Base-by-base conservation (phyloP, 192 early-diverging fungal genomes). In the Chytriomyces sp. region DNA sequence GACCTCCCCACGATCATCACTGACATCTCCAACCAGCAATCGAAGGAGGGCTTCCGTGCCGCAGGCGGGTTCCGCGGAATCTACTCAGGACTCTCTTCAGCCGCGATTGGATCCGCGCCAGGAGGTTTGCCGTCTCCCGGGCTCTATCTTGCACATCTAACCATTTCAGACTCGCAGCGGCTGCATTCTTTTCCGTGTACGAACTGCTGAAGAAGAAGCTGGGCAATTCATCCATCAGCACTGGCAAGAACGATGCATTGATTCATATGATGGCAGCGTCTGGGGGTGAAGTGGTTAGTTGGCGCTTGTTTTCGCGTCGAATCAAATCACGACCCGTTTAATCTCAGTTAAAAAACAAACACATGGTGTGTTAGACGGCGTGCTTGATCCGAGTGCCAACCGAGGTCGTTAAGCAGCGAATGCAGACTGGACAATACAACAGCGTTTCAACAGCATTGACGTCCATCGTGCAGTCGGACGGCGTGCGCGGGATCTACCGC, bases 341-440 rank as follows among this genome's bases (percentile, higher is more conserved):
- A 48, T 53, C 67, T 45, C 70, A 57, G 20, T 43, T 81, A 35
- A 46, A 35, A 46, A 35, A 49, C 53, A 20, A 47, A 46, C 45
- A 46, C 24, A 48, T 44, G 45, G 7, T 63, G 8, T n/a, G 45
- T 20, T 69, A 93, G 93, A 83, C 90, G 7, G 97, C 97, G 6
- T 97, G 97, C 77, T 80, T 94, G 62, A 91, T 97, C 43, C 88
- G 97, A 20, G 96, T 97, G 20, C 97, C 97, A 3, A 97, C 97
- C 16, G 97, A 99, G 76, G 93, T 97, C 16, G 89, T 97, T 65
- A 99, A 99, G 80, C 94, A 96, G 80, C 86, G 97, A 61, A 92
- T 99, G 93, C 97, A 99, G 82, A 91, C 95, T 86, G 93, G 79
- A 26, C 71, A 69, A 61, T 83, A 80, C 76, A 72, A 49, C 1